phyloP scores from a whole-genome alignment of 352 stramenopile genomes.

The Peronospora farinosa region DNA sequence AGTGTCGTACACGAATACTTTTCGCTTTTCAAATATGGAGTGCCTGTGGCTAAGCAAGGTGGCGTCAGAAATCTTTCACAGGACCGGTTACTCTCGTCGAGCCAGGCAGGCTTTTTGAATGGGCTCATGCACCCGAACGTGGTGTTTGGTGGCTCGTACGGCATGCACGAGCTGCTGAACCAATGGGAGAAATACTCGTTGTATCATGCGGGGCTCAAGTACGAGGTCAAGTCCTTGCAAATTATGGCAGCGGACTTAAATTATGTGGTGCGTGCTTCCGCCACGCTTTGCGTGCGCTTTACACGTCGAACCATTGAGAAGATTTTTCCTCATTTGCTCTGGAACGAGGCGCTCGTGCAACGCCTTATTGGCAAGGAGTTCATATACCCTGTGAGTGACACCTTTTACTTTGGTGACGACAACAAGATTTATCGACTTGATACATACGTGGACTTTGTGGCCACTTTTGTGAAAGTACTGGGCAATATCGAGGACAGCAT shows the following conservation, averaged over 20 bases:
- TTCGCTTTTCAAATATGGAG: conserved; percentile 49
- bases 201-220: conserved; percentile 46
- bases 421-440: conserved; percentile 54
- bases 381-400: conserved; percentile 44
- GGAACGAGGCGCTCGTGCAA: conserved; percentile 60
- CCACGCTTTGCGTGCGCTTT: conserved; percentile 48
- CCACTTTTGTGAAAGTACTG: conserved; percentile 34
- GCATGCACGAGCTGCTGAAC: conserved; percentile 39
- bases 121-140: conserved; percentile 45
- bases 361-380: conserved; percentile 52
- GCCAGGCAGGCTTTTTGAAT: conserved; percentile 31
- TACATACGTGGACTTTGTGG: conserved; percentile 53
- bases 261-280: conserved; percentile 39
- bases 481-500: conserved; percentile 45
- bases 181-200: conserved; percentile 67
- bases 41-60: conserved; percentile 27
- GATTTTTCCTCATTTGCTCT: conserved; percentile 60
- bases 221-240: conserved; percentile 39
- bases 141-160: conserved; percentile 44
- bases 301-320: conserved; percentile 55
- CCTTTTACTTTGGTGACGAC: conserved; percentile 56
- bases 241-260: conserved; percentile 34
- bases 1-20: conserved; percentile 58
- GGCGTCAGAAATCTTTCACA: conserved; percentile 7
- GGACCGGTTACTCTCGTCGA: conserved; percentile 25